Conservation (phyloP, 768 basidiomycete genomes). For the Tulasnella sp. region DNA sequence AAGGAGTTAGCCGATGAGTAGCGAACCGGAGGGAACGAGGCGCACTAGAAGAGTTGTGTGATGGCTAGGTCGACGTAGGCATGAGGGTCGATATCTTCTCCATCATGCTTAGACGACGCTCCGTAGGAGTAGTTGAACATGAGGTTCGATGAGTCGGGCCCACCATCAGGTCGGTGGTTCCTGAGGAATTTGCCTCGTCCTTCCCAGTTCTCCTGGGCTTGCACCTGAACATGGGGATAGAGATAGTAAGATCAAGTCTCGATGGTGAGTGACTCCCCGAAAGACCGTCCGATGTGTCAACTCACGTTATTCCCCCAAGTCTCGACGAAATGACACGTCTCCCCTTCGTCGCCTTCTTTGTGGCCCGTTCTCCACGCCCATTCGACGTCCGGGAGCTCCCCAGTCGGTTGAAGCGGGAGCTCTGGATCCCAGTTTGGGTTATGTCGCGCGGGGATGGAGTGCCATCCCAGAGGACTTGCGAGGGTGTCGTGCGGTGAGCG, state of each 20-base stretch:
- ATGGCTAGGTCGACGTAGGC: slow-evolving; percentile 79
- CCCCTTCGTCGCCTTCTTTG: slow-evolving; percentile 17
- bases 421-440: no score
- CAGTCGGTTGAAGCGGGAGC: no score
- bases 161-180: slow-evolving; percentile 73
- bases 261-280: no score
- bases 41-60: slow-evolving; percentile 70
- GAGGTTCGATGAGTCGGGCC: slow-evolving; percentile 34
- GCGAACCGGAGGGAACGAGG: background rate
- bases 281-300: background rate
- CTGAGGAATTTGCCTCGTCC: slow-evolving; percentile 50
- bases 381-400: no score
- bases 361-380: no score
- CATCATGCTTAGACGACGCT: slow-evolving; percentile 43
- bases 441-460: slow-evolving; percentile 57
- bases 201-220: slow-evolving; percentile 90
- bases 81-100: slow-evolving; percentile 57
- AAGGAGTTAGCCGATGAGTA: background rate
- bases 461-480: slow-evolving; percentile 89
- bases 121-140: slow-evolving; percentile 65
- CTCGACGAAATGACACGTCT: slow-evolving; percentile 49
- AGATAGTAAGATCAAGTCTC: no score
- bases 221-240: no score
- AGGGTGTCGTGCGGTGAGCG: slow-evolving; percentile 61
- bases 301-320: slow-evolving; percentile 79